Evolutionary conservation across 768 basidiomycete species (phyloP).

Genomic region (Mycena olivaceomarginata): DNA sequence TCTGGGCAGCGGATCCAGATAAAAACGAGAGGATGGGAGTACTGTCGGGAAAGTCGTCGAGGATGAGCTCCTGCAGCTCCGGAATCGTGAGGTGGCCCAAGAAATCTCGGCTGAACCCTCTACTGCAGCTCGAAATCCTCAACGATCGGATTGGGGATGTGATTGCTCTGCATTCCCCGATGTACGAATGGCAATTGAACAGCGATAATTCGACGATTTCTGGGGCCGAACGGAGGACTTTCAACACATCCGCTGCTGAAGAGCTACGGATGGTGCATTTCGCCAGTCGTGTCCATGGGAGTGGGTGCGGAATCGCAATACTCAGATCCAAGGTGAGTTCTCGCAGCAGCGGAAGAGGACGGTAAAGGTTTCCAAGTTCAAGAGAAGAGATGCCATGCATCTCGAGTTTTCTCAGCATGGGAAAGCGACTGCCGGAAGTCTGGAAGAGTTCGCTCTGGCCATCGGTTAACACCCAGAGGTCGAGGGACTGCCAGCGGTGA

Average conservation of each 20-base stretch:
- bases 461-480: background rate
- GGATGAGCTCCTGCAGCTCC: conserved; percentile 2
- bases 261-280: conserved; percentile 24
- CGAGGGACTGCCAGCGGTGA: conserved; percentile 31
- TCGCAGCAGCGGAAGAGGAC: conserved; percentile 26
- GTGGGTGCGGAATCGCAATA: background rate
- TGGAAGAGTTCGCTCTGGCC: background rate
- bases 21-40: conserved; percentile 8
- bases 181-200: background rate
- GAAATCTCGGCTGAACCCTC: conserved; percentile 2
- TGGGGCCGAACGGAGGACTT: conserved; percentile 22
- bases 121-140: conserved; percentile 19
- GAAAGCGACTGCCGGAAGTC: conserved; percentile 14
- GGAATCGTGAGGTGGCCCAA: conserved; percentile 5
- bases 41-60: conserved; percentile 14
- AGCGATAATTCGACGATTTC: conserved; percentile 5
- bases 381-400: conserved; percentile 9
- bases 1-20: background rate
- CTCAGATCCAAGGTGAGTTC: conserved; percentile 20
- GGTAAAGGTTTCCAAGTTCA: conserved; percentile 37
- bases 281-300: conserved; percentile 33
- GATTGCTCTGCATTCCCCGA: background rate
- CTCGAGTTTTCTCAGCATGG: conserved; percentile 18
- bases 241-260: background rate
- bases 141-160: conserved; percentile 20